Evolutionary conservation across 352 stramenopile genomes (phyloP).

Genomic region (Halophytophthora batemanensis): DNA sequence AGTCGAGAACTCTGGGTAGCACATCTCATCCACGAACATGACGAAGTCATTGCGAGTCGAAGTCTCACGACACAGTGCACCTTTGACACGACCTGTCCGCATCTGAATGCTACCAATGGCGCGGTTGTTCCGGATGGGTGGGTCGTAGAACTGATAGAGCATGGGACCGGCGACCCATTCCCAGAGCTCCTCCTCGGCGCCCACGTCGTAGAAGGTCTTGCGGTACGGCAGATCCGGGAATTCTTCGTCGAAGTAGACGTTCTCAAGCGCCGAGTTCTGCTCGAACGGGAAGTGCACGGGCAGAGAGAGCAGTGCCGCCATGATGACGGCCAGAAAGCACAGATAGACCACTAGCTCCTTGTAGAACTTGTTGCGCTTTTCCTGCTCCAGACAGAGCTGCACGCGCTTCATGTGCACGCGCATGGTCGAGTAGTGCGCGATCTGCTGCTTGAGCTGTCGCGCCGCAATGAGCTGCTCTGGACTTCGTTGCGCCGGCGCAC

Average conservation of each 20-base stretch:
- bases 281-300: constrained; percentile 74
- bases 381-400: constrained; percentile 73
- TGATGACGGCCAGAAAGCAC: constrained; percentile 60
- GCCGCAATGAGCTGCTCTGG: constrained; percentile 39
- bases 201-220: constrained; percentile 69
- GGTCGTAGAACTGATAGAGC: constrained; percentile 68
- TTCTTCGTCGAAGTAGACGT: constrained; percentile 69
- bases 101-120: constrained; percentile 64
- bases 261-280: constrained; percentile 54
- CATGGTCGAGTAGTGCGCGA: constrained; percentile 76
- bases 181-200: constrained; percentile 69
- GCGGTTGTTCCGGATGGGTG: constrained; percentile 58
- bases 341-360: constrained; percentile 73
- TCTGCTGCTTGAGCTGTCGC: constrained; percentile 46
- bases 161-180: constrained; percentile 64
- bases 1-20: constrained; percentile 58
- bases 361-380: constrained; percentile 85
- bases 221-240: constrained; percentile 52
- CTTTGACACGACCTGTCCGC: constrained; percentile 55
- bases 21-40: constrained; percentile 69
- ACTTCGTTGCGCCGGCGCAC: constrained; percentile 14
- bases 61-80: constrained; percentile 45
- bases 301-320: constrained; percentile 59
- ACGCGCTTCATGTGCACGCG: constrained; percentile 84
- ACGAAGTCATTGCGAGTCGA: constrained; percentile 48